These are phyloP conservation scores for Monilinia laxa DNA, from an alignment of 2,329 filamentous ascomycete species.

Conservation along the genomic window DNA sequence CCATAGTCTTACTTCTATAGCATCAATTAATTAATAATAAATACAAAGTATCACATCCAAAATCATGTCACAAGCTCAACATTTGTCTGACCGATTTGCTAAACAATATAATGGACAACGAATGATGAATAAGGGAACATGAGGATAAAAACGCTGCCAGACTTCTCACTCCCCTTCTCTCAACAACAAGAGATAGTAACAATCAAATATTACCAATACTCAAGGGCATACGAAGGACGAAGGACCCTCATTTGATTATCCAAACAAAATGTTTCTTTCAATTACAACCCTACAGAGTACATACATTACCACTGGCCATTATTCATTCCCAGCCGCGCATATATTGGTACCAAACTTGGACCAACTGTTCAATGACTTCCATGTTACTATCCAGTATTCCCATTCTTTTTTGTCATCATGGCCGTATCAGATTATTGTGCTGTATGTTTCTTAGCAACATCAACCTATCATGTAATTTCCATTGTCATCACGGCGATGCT, in stretches of 20 bases:
- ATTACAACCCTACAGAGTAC: too few species aligned
- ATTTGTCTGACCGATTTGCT: neutral
- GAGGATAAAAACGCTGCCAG: neutral
- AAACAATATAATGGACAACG: neutral
- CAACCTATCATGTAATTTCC: too few species aligned
- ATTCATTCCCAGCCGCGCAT: constrained; percentile 9
- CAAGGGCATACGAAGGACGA: neutral
- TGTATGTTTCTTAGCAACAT: neutral
- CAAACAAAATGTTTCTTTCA: neutral
- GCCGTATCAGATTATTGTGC: neutral
- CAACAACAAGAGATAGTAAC: neutral
- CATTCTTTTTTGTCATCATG: neutral
- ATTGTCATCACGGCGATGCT: neutral
- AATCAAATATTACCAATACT: too few species aligned
- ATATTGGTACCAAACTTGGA: constrained; percentile 8
- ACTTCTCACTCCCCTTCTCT: constrained; percentile 6
- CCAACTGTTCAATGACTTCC: neutral
- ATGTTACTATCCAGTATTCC: neutral
- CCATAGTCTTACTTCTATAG: neutral
- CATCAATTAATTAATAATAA: constrained; percentile 8
- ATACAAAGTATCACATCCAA: neutral
- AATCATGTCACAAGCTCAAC: constrained; percentile 10
- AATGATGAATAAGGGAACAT: too few species aligned
- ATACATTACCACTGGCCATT: neutral
- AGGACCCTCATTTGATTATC: neutral